These are phyloP conservation scores for Priceomyces fermenticarens DNA, from an alignment of 805 yeast species.

Conservation along the genomic window DNA sequence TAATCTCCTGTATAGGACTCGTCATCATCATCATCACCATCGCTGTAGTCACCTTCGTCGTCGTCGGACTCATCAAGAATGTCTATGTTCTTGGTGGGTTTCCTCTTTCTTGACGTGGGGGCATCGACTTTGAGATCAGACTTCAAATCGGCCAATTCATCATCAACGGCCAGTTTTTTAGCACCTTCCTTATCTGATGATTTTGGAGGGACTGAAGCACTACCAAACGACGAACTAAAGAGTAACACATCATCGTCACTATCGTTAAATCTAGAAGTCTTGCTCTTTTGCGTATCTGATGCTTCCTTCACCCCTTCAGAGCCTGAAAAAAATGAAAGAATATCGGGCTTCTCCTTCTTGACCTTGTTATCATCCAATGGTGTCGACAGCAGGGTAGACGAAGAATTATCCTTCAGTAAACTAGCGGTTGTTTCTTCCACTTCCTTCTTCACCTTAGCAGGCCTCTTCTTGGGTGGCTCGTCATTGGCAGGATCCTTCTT, in stretches of 20 bases:
- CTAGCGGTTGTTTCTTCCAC: background rate
- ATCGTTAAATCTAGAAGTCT: slow-evolving; percentile 21
- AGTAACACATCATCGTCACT: slow-evolving; percentile 35
- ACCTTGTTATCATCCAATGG: background rate
- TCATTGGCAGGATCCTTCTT: slow-evolving; percentile 5
- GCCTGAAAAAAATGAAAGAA: slow-evolving; percentile 4
- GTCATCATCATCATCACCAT: slow-evolving; percentile 12
- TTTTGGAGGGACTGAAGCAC: slow-evolving; percentile 1
- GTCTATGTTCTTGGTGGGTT: slow-evolving; percentile 9
- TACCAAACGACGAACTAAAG: slow-evolving; percentile 6
- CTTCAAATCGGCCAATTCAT: slow-evolving; percentile 24
- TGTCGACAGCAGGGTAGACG: background rate
- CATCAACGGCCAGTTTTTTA: slow-evolving; percentile 10
- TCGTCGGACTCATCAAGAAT: slow-evolving; percentile 17
- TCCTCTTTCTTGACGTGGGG: slow-evolving; percentile 6
- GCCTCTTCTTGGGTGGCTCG: slow-evolving; percentile 12
- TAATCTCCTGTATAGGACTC: slow-evolving; percentile 15
- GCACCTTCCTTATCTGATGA: slow-evolving; percentile 1
- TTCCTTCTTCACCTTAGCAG: background rate
- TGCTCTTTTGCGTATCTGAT: background rate
- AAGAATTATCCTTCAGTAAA: background rate
- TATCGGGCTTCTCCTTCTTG: slow-evolving; percentile 5
- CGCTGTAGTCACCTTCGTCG: slow-evolving; percentile 7
- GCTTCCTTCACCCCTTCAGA: slow-evolving; percentile 6
- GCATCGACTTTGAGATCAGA: slow-evolving; percentile 9